phyloP scores from a whole-genome alignment of 2,329 filamentous ascomycete genomes.

The Pseudocercospora fijiensis region DNA sequence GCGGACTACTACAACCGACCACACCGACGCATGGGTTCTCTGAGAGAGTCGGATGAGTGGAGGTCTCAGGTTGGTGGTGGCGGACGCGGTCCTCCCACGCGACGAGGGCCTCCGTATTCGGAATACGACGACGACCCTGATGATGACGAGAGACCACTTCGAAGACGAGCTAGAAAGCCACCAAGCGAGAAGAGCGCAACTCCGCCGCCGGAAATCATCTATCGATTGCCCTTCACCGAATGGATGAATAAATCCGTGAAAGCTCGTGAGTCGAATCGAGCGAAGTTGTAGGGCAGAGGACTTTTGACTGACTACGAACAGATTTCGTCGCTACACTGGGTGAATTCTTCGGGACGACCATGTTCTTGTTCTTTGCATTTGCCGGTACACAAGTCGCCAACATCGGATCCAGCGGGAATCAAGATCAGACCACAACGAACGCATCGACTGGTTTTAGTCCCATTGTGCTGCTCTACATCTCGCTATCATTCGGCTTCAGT shows the following conservation, averaged over 20 bases:
- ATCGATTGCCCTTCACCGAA: conserved; percentile 34
- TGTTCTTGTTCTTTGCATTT: conserved; percentile 51
- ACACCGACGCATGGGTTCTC: conserved; percentile 25
- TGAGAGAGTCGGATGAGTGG: conserved; percentile 29
- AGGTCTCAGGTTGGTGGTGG: conserved; percentile 16
- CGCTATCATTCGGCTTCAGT: conserved; percentile 44
- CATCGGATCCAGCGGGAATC: conserved; percentile 29
- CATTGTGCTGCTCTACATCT: conserved; percentile 42
- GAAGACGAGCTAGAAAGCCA: conserved; percentile 16
- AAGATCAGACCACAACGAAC: conserved; percentile 29
- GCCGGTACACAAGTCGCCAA: conserved; percentile 49
- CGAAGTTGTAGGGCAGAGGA: neutral
- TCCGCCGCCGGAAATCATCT: conserved; percentile 34
- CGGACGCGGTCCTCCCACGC: conserved; percentile 25
- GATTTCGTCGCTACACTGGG: conserved; percentile 38
- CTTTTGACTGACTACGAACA: conserved; percentile 14
- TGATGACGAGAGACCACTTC: conserved; percentile 27
- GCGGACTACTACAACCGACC: conserved; percentile 30
- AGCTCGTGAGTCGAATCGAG: conserved; percentile 27
- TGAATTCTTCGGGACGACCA: conserved; percentile 48
- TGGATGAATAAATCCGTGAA: conserved; percentile 37
- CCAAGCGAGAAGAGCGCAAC: conserved; percentile 13
- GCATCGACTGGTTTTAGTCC: conserved; percentile 34
- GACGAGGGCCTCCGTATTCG: conserved; percentile 20
- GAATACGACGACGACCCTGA: conserved; percentile 29